These are phyloP conservation scores for Dalbergia cochinchinensis DNA, from an alignment of 306 rosid genomes.

Conservation along the genomic window DNA sequence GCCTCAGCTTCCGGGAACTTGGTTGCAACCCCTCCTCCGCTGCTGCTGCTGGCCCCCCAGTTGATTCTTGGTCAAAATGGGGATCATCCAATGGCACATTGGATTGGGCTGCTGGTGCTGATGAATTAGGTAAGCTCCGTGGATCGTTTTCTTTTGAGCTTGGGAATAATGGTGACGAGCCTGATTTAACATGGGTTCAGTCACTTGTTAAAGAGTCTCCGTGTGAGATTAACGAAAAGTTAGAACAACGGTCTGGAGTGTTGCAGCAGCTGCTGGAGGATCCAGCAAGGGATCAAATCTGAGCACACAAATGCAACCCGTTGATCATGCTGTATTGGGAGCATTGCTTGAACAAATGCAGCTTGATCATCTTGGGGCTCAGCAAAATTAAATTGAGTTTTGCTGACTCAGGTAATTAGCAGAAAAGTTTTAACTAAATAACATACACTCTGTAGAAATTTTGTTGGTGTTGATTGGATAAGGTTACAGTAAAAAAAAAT, in stretches of 20 bases:
- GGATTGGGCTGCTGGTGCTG: constrained; percentile 80
- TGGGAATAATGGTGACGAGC: constrained; percentile 90
- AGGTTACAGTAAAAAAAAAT: constrained; percentile 41
- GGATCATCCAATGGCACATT: constrained; percentile 76
- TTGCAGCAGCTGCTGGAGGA: constrained; percentile 45
- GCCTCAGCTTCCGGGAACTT: constrained; percentile 90
- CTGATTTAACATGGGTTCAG: constrained; percentile 96
- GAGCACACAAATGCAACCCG: constrained; percentile 56
- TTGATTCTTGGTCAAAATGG: constrained; percentile 86
- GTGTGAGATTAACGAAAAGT: constrained; percentile 73
- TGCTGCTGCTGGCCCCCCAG: constrained; percentile 35
- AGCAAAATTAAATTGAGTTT: constrained; percentile 51
- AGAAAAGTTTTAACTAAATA: constrained; percentile 45
- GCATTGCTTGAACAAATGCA: constrained; percentile 53
- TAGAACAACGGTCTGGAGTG: constrained; percentile 49
- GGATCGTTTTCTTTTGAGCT: constrained; percentile 88
- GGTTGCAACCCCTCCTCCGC: constrained; percentile 66
- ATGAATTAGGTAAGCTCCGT: constrained; percentile 72
- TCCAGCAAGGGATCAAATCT: constrained; percentile 56
- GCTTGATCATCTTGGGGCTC: constrained; percentile 54
- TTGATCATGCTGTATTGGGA: constrained; percentile 52
- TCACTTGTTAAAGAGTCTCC: constrained; percentile 97
- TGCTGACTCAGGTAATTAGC: constrained; percentile 46
- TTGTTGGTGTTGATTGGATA: constrained; percentile 42
- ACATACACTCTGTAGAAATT: constrained; percentile 46